Percentiles rank a stretch among this genome's conserved stretches.
Conservation (phyloP, 148 eudicot species). For the Selenicereus undatus region DNA sequence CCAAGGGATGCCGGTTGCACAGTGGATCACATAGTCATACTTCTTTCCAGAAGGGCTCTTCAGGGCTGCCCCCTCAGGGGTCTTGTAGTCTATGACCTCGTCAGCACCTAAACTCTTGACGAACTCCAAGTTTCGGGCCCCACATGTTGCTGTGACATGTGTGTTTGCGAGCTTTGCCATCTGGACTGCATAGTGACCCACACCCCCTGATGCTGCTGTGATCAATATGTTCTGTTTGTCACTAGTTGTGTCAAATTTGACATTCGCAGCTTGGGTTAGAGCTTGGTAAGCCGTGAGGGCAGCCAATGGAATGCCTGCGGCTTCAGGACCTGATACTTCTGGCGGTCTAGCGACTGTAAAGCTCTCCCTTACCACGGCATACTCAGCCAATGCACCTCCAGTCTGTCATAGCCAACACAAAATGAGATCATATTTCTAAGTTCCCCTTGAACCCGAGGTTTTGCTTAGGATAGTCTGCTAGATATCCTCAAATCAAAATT, state of each 20-base stretch:
- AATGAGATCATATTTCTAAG: not conserved
- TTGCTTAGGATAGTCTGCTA: not conserved
- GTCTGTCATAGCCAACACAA: slow-evolving; percentile 29
- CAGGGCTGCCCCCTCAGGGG: slow-evolving; percentile 68
- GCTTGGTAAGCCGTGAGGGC: slow-evolving; percentile 65
- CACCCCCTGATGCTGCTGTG: slow-evolving; percentile 77
- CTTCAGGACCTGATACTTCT: slow-evolving; percentile 70
- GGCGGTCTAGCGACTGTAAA: slow-evolving; percentile 48
- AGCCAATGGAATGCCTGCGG: slow-evolving; percentile 51
- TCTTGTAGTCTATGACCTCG: slow-evolving; percentile 73
- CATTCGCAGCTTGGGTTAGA: slow-evolving; percentile 43
- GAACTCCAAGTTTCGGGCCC: slow-evolving; percentile 66
- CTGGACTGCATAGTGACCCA: slow-evolving; percentile 78
- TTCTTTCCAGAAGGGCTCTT: slow-evolving; percentile 70
- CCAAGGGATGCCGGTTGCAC: slow-evolving; percentile 59
- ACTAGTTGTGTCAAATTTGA: slow-evolving; percentile 48
- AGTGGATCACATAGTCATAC: slow-evolving; percentile 65
- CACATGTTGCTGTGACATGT: slow-evolving; percentile 74
- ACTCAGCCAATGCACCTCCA: slow-evolving; percentile 80
- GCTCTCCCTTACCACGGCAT: slow-evolving; percentile 50
- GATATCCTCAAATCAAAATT: too few relatives aligned
- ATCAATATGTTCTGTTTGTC: slow-evolving; percentile 51
- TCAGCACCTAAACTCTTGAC: slow-evolving; percentile 73
- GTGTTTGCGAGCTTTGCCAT: slow-evolving; percentile 79
- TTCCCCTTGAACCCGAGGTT: not conserved